Percentiles rank a stretch among this genome's conserved stretches.
Conservation (phyloP, 2,329 filamentous ascomycete genomes). For the Sporothrix schenckii region DNA sequence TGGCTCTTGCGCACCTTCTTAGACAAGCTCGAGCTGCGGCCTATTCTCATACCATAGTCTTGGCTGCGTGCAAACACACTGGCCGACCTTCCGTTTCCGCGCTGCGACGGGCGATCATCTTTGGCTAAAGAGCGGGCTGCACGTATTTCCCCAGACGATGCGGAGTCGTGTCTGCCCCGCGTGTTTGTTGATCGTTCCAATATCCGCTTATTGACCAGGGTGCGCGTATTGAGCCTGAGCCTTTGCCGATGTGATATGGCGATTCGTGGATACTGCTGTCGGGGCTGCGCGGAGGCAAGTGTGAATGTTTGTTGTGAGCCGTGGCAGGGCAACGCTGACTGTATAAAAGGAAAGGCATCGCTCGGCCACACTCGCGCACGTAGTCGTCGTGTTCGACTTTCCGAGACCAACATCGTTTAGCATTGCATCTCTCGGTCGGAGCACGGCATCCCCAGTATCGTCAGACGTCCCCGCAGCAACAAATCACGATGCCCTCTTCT, state of each 20-base stretch:
- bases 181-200: background rate
- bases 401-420: background rate
- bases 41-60: background rate
- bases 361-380: background rate
- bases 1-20: no score
- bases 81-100: background rate
- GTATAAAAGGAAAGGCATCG: background rate
- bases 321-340: slow-evolving; percentile 1
- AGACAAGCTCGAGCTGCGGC: no score
- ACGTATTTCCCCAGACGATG: background rate
- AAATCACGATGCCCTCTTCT: background rate
- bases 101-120: background rate
- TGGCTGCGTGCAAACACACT: background rate
- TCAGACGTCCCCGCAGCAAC: background rate
- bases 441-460: background rate
- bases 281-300: background rate
- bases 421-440: background rate
- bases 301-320: background rate
- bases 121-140: slow-evolving; percentile 2
- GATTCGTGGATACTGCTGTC: background rate
- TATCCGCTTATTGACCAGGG: background rate
- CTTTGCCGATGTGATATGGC: background rate
- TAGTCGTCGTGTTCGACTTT: background rate
- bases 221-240: slow-evolving; percentile 5
- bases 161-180: slow-evolving; percentile 6